Evolutionary conservation across 768 basidiomycete genomes (phyloP).

Genomic region (Botryobasidium botryosum): DNA sequence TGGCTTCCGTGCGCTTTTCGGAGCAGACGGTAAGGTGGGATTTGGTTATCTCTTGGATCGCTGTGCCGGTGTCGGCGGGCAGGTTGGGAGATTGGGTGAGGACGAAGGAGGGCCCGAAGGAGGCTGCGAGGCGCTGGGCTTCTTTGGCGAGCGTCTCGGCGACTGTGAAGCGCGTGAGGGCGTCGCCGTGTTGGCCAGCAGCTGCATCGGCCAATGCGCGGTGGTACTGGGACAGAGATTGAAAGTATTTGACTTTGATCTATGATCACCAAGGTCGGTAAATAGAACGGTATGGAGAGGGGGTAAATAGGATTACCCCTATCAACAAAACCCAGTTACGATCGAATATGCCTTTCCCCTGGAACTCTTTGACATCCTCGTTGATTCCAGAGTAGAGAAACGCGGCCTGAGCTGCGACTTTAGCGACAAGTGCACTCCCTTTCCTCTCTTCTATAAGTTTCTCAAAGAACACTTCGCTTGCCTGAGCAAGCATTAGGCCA

Average conservation of each 20-base stretch:
- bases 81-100: constrained; percentile 58
- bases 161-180: constrained; percentile 58
- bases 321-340: constrained; percentile 82
- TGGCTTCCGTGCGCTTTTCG: constrained; percentile 58
- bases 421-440: constrained; percentile 52
- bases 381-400: constrained; percentile 62
- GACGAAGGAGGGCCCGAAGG: constrained; percentile 55
- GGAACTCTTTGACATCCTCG: constrained; percentile 92
- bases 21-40: constrained; percentile 59
- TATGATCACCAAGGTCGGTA: constrained; percentile 17
- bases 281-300: background rate
- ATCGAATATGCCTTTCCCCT: constrained; percentile 91
- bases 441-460: constrained; percentile 92
- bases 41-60: constrained; percentile 71
- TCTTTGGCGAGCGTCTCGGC: constrained; percentile 76
- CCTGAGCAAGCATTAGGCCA: constrained; percentile 78
- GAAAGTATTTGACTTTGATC: constrained; percentile 86
- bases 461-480: constrained; percentile 92
- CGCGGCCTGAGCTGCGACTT: constrained; percentile 72
- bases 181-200: constrained; percentile 69
- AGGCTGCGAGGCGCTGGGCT: constrained; percentile 46
- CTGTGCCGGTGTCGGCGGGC: constrained; percentile 67
- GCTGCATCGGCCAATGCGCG: constrained; percentile 63
- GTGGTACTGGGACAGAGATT: constrained; percentile 73
- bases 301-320: constrained; percentile 32